Evolutionary conservation across 2,329 filamentous ascomycete species (phyloP), one percentile per base, ranked within the genome.

Genomic region (Mycosphaerella sp.): DNA sequence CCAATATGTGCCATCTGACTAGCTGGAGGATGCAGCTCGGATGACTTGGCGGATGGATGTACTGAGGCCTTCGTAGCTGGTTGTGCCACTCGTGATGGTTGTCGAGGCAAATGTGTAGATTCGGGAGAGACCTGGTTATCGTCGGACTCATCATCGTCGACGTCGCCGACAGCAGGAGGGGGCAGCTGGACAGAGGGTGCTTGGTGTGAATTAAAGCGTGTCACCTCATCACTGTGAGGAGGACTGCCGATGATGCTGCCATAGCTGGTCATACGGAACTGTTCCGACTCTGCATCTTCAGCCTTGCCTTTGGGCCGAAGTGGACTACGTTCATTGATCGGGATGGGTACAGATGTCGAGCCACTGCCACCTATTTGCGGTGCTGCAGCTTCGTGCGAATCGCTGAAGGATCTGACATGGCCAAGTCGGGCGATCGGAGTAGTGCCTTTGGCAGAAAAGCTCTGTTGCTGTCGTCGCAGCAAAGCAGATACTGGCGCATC

Each of bases 171-270:
- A 2, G 82, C 82, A 25, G 83, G 81, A 50, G 77, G 80, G 3
- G 83, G 83, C 13, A 86, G 73, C 59, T 79, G 74, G 16, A 86
- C 72, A 0, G 74, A 75, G 13, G 76, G 75, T 27, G 76, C 72
- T 17, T 65, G 48, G 14, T 43, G 52, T 16, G 59, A 30, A 49
- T 57, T 66, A 44, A 49, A 27, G 34, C 53, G 34, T 13, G 52
- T 40, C 16, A 48, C 43, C 40, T 52, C 40, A 45, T 41, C 18
- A 44, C 43, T 51, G 34, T 53, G 47, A 7, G 75, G 75, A 1
- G 79, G 79, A 25, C 78, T 78, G 6, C 76, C 75, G 8, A 82
- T 68, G 59, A 85, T 84, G 63, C 81, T 85, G 41, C 82, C 82
- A 73, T 85, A 85, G 57, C 74, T 75, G 32, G 71, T 75, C 59